Percentiles rank a stretch among this genome's conserved stretches.
These are phyloP conservation scores for Globisporangium megalacanthum DNA, from an alignment of 352 stramenopile species.

Conservation along the genomic window DNA sequence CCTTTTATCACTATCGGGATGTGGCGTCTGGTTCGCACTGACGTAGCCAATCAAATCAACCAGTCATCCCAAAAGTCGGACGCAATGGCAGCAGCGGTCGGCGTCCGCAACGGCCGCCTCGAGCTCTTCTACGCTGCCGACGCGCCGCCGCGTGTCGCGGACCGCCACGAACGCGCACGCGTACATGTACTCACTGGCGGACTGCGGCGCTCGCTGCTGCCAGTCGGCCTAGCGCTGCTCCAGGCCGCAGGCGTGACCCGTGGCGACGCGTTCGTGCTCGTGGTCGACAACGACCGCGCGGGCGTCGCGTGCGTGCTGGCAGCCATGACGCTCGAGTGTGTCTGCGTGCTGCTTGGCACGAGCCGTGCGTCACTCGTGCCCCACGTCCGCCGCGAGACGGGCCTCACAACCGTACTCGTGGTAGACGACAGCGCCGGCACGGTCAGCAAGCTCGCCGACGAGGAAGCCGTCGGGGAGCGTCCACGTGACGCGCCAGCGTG, in stretches of 20 bases:
- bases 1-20: too few species aligned
- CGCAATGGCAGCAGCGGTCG: conserved; percentile 30
- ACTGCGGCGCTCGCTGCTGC: conserved; percentile 34
- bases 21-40: too few species aligned
- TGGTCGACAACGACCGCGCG: conserved; percentile 67
- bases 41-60: too few species aligned
- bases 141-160: conserved; percentile 7
- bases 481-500: conserved; percentile 19
- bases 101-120: conserved; percentile 59
- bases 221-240: conserved; percentile 43
- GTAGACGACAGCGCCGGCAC: conserved; percentile 27
- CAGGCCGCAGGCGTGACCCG: conserved; percentile 22
- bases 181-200: conserved; percentile 41
- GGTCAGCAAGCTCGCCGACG: background rate
- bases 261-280: conserved; percentile 52
- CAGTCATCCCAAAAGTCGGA: too few species aligned
- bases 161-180: conserved; percentile 6
- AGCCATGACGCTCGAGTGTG: conserved; percentile 55
- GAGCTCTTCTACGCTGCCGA: conserved; percentile 32
- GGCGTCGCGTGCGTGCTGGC: conserved; percentile 70
- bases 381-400: conserved; percentile 49
- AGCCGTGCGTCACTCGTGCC: conserved; percentile 44
- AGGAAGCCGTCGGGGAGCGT: conserved; percentile 14
- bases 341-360: conserved; percentile 46
- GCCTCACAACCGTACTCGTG: conserved; percentile 48